Base-by-base conservation (phyloP, 306 rosid genomes). In the Trichosanthes truncata region DNA sequence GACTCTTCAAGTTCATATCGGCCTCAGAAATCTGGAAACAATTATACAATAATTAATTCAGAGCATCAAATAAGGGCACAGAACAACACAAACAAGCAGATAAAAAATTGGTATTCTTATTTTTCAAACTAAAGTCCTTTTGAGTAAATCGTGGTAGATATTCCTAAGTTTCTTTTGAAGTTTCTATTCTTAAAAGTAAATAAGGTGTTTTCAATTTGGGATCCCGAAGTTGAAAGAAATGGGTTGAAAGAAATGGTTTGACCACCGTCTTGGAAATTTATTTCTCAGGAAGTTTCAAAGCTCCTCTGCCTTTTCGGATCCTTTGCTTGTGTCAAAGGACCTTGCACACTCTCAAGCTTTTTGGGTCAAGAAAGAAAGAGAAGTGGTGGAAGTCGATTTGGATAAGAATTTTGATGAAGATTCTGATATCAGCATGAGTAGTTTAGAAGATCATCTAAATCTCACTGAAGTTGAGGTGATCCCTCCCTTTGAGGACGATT, bases 1-100 rank as follows among this genome's bases (percentile, higher is more conserved):
- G 88, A 72, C 88, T 92, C 84, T 93, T 93, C 86, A 93, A 82
- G 81, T 87, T 88, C 80, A 80, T 55, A 83, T 92, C 97, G 77
- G 89, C 85, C 80, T 93, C 92, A 57, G 85, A 84, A 72, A 91
- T 84, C 98, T 91, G 90, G 81, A 79, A 89, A 88, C 29, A 86
- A 59, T 78, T 83, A 11, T 17, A 62, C 21, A 29, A 62, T 62
- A 31, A 62, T 31, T 62, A 31, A 26, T 62, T 62, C 18, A 33
- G 41, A 62, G 69, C n/a, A 62, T 62, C 43, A 62, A 62, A 62
- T 62, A 7, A 14, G n/a, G 69, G 21, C 41, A 31, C 69, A 62
- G 3, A 62, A 62, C 8, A 29, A 14, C 66, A 59, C 36, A 4
- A 59, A 59, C 66, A 59, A 59, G 66, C 1, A 31, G 69, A 62